phyloP scores from a whole-genome alignment of 164 flowering plant genomes.

The Stephania yunnanensis region DNA sequence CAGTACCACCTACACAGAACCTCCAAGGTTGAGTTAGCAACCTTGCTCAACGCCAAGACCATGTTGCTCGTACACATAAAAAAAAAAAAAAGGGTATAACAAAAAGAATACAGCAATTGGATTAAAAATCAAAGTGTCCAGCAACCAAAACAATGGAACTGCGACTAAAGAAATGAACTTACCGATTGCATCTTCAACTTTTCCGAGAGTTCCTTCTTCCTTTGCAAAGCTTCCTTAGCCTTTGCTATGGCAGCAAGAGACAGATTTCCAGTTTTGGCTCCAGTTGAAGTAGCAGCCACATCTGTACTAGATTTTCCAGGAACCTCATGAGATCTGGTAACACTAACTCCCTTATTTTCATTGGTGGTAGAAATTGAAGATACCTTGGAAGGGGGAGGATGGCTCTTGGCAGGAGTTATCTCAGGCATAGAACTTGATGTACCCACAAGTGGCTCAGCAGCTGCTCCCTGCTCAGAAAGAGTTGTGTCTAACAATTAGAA shows the following conservation, averaged over 20 bases:
- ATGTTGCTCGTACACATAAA: background rate
- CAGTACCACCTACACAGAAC: slow-evolving; percentile 20
- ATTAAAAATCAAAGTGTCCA: background rate
- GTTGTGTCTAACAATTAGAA: slow-evolving; percentile 9
- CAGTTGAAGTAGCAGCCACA: slow-evolving; percentile 69
- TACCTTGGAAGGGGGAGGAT: slow-evolving; percentile 74
- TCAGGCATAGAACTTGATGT: slow-evolving; percentile 37
- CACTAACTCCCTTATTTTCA: slow-evolving; percentile 99
- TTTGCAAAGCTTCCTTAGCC: slow-evolving; percentile 87
- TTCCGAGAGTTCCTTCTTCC: slow-evolving; percentile 76
- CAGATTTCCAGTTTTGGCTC: slow-evolving; percentile 71
- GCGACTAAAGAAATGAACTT: slow-evolving; percentile 19
- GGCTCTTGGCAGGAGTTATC: slow-evolving; percentile 27
- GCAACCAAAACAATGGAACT: background rate
- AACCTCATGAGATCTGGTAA: slow-evolving; percentile 99
- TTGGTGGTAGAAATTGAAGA: slow-evolving; percentile 92
- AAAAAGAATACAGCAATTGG: background rate
- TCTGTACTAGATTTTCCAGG: slow-evolving; percentile 99
- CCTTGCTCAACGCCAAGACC: slow-evolving; percentile 54
- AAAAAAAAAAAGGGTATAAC: background rate
- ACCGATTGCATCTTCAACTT: slow-evolving; percentile 78
- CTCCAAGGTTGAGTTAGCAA: slow-evolving; percentile 33
- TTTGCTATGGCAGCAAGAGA: slow-evolving; percentile 91
- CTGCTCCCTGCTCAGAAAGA: slow-evolving; percentile 43
- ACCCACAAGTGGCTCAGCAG: slow-evolving; percentile 32